A percentile compares a stretch with the other conserved stretches of the same genome.
phyloP scores from a whole-genome alignment of 768 basidiomycete genomes.

The Termitomyces sp. region DNA sequence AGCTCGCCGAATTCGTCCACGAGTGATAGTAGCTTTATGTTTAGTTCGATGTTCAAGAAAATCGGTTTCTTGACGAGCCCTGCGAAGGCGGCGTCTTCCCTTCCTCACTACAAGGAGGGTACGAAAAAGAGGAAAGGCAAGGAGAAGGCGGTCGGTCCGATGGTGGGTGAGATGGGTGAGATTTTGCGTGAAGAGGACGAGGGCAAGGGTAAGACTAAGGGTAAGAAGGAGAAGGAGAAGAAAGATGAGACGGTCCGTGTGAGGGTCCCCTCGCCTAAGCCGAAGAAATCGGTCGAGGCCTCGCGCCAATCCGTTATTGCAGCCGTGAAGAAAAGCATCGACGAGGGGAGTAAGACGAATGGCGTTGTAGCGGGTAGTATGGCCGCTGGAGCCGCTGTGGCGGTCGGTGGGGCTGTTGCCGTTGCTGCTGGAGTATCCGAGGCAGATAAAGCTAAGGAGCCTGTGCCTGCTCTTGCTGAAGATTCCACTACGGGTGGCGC shows the following conservation, averaged over 20 bases:
- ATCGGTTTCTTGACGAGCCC: conserved; percentile 55
- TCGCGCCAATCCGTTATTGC: conserved; percentile 15
- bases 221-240: conserved; percentile 3
- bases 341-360: conserved; percentile 4
- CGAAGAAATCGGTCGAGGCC: conserved; percentile 23
- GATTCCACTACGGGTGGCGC: neutral
- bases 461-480: neutral
- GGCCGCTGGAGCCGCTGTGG: conserved; percentile 14
- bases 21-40: conserved; percentile 33
- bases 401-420: conserved; percentile 15
- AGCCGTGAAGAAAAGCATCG: conserved; percentile 13
- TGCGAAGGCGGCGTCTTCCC: conserved; percentile 25
- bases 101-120: conserved; percentile 14
- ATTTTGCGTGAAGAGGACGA: conserved; percentile 50
- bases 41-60: conserved; percentile 49
- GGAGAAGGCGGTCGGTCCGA: conserved; percentile 23
- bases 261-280: conserved; percentile 23
- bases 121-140: conserved; percentile 24
- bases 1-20: conserved; percentile 38
- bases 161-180: conserved; percentile 70
- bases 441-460: neutral
- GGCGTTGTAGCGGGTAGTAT: conserved; percentile 11
- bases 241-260: conserved; percentile 17
- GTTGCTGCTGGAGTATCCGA: conserved; percentile 3
- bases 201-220: conserved; percentile 1